Conservation (phyloP, 805 yeast genomes). For the Maudiozyma pseudohumilis region DNA sequence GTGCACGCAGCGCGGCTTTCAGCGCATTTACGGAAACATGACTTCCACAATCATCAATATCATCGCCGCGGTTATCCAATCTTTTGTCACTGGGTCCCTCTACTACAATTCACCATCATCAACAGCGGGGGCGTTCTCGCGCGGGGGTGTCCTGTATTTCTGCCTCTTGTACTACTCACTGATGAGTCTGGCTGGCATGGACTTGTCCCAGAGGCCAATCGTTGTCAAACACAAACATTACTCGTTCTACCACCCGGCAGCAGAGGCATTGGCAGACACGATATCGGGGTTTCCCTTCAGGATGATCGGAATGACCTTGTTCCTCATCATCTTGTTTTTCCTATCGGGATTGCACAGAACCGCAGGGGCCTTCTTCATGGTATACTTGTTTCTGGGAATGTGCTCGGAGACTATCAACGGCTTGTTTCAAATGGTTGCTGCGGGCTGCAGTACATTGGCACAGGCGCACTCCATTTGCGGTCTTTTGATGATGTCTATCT, state of each 20-base stretch:
- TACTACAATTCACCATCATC: constrained; percentile 42
- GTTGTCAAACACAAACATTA: constrained; percentile 63
- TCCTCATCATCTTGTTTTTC: constrained; percentile 46
- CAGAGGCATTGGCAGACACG: constrained; percentile 58
- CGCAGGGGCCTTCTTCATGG: constrained; percentile 48
- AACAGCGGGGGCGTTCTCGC: constrained; percentile 50
- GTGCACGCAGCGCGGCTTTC: constrained; percentile 43
- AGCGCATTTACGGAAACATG: constrained; percentile 48
- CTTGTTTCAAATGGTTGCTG: constrained; percentile 44
- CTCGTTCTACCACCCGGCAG: constrained; percentile 63
- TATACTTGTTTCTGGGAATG: constrained; percentile 32
- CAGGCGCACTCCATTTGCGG: constrained; percentile 53
- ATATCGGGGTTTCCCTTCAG: constrained; percentile 58
- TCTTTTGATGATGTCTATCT: constrained; percentile 37
- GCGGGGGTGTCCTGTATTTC: constrained; percentile 58
- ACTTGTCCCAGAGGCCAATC: constrained; percentile 47
- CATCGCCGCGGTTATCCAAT: constrained; percentile 35
- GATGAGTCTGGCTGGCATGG: constrained; percentile 40
- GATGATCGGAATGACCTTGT: constrained; percentile 35
- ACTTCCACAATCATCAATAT: constrained; percentile 34
- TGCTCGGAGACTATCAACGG: constrained; percentile 25
- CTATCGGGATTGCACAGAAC: constrained; percentile 40
- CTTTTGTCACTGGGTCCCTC: constrained; percentile 54
- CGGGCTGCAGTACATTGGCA: constrained; percentile 38
- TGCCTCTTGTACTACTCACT: constrained; percentile 44